A percentile compares a stretch with the other conserved stretches of the same genome.
These are phyloP conservation scores for Cymbopogon flexuosus DNA, from an alignment of 202 grass and related monocot genomes.

Conservation along the genomic window DNA sequence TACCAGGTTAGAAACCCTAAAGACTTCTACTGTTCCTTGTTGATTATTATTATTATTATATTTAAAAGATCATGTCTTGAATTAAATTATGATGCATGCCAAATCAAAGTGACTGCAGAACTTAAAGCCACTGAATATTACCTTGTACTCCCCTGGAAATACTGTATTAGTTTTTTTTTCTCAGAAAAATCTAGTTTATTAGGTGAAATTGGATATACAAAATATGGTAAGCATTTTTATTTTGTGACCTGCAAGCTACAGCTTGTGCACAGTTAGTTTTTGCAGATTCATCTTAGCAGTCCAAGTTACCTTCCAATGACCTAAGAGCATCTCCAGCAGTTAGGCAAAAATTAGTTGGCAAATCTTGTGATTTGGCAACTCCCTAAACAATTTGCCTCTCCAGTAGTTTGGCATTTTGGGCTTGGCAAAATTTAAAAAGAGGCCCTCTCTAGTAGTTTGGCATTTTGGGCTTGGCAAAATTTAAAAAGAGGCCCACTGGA, in stretches of 20 bases:
- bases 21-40: neutral
- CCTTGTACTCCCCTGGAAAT: neutral
- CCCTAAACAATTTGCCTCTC: no score
- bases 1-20: constrained; percentile 58
- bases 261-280: neutral
- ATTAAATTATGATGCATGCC: neutral
- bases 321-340: neutral
- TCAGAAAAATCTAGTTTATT: neutral
- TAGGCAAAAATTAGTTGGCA: no score
- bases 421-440: no score
- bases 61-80: neutral
- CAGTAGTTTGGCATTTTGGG: no score
- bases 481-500: no score
- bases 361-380: no score
- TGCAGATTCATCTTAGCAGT: constrained; percentile 2
- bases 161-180: neutral
- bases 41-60: neutral
- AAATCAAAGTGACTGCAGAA: constrained; percentile 6
- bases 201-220: neutral
- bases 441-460: no score
- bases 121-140: constrained; percentile 2
- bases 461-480: no score
- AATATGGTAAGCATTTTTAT: neutral
- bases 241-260: neutral
- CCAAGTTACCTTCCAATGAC: neutral